These are phyloP conservation scores for Mucor mucedo DNA, from an alignment of 371 early-diverging fungal genomes.

Conservation along the genomic window DNA sequence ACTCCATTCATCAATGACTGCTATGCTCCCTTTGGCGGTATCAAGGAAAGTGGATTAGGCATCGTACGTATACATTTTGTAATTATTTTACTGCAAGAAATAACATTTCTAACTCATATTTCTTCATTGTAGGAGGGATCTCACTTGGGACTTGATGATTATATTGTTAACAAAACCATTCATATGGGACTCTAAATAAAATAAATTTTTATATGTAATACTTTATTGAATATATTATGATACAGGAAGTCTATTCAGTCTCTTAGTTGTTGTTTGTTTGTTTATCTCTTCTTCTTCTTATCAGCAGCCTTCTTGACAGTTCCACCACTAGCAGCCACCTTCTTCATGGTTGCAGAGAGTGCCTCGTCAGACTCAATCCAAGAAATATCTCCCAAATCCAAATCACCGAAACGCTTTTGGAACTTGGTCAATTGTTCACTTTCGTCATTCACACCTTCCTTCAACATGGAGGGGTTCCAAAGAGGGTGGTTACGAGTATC, in stretches of 20 bases:
- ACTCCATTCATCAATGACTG: constrained; percentile 67
- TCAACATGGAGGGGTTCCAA: constrained; percentile 84
- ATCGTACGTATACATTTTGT: constrained; percentile 50
- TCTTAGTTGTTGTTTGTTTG: background rate
- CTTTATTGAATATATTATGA: constrained; percentile 1
- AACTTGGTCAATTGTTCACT: constrained; percentile 80
- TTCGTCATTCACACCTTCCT: constrained; percentile 65
- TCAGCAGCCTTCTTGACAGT: constrained; percentile 30
- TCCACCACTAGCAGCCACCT: constrained; percentile 48
- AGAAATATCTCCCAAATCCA: constrained; percentile 56
- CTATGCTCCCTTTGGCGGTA: constrained; percentile 81
- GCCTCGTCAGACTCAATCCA: constrained; percentile 55
- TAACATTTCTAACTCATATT: background rate
- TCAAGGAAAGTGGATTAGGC: constrained; percentile 86
- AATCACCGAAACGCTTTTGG: constrained; percentile 75
- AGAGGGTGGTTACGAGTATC: constrained; percentile 92
- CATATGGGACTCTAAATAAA: constrained; percentile 39
- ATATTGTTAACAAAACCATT: constrained; percentile 63
- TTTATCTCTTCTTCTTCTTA: constrained; percentile 49
- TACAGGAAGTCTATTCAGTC: background rate
- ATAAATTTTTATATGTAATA: background rate
- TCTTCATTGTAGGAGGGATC: background rate
- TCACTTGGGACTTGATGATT: constrained; percentile 64
- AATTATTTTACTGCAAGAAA: too few relatives aligned
- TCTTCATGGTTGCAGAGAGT: constrained; percentile 52